Evolutionary conservation across 2,329 filamentous ascomycete genomes (phyloP), one percentile per base, ranked within the genome.

Genomic region (Ceratocystiopsis minuta): DNA sequence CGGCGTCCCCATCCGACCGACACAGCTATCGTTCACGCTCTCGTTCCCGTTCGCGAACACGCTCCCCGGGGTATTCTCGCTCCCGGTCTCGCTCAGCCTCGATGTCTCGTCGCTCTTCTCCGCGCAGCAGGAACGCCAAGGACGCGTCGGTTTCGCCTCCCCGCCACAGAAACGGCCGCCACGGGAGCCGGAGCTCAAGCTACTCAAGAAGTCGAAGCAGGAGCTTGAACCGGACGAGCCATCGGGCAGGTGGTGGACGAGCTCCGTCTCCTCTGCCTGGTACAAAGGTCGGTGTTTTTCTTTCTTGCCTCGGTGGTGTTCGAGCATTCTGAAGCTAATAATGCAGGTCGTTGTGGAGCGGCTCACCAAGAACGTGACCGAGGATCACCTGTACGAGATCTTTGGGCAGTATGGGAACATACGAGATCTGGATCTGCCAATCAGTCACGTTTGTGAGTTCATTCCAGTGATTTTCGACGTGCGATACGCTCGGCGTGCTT

Each of bases 361-460:
- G 48, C 68, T 98, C 54, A 93, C 88, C 4, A 94, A 92, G 59
- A 96, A 94, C 54, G 80, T 98, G 51, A 92, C 83, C 45, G 83
- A 88, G 57, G 72, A 73, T 16, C 90, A 98, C 54, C 65, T 98
- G 7, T 72, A 75, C 50, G 90, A 98, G 57, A 94, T 98, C 46
- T 98, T 98, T 56, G 80, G 83, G 39, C 70, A 74, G 34, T 98
- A 90, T 56, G 90, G 90, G 40, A 69, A 71, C 16, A 92, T 98
- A 51, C 73, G 79, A 52, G 84, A 90, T 51, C 66, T 98, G 17
- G 85, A 95, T 54, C 72, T 98, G 51, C 90, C 90, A 3, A 76
- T 95, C 60, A 95, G 92, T 55, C 72, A 79, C 55, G 72, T 78
- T 49, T 90, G 85, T 90, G 68, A 59, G 76, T 56, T 36, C 7